Conservation (phyloP, 495 filamentous ascomycete species). For the Tuber melanosporum region DNA sequence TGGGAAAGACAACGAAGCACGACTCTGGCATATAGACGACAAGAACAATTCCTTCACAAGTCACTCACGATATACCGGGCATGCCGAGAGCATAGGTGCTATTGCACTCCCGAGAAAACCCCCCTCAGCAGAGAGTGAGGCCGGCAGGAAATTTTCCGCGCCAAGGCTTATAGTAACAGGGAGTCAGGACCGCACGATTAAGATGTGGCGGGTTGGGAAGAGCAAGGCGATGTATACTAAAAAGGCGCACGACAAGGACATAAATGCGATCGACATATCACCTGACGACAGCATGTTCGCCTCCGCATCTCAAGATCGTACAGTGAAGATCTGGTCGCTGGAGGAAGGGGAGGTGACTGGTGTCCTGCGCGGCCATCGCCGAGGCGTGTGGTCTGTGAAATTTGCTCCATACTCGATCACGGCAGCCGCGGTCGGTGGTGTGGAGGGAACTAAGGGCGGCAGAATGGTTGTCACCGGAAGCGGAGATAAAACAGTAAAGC, state of each 20-base stretch:
- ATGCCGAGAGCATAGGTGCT: conserved; percentile 91
- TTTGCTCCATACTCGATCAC: conserved; percentile 70
- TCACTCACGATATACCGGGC: conserved; percentile 75
- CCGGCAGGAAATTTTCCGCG: conserved; percentile 60
- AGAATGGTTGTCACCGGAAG: conserved; percentile 80
- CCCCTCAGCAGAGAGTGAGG: conserved; percentile 59
- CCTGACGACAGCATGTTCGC: conserved; percentile 68
- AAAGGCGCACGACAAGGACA: conserved; percentile 97
- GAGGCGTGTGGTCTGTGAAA: conserved; percentile 90
- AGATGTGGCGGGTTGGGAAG: conserved; percentile 69
- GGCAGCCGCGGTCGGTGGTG: conserved; percentile 63
- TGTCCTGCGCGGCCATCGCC: conserved; percentile 80
- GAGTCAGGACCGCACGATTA: conserved; percentile 89
- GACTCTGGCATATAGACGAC: conserved; percentile 83
- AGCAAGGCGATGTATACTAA: conserved; percentile 66
- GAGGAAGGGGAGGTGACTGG: conserved; percentile 83
- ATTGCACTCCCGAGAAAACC: conserved; percentile 67
- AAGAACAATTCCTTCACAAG: conserved; percentile 66
- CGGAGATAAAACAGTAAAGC: conserved; percentile 90
- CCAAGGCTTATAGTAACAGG: conserved; percentile 81
- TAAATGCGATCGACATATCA: conserved; percentile 84
- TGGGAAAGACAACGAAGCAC: conserved; percentile 91
- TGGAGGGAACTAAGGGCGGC: conserved; percentile 58
- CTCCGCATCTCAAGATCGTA: conserved; percentile 91
- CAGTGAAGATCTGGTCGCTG: conserved; percentile 90